phyloP scores from a whole-genome alignment of 2,329 filamentous ascomycete genomes.

The Cordyceps farinosa region DNA sequence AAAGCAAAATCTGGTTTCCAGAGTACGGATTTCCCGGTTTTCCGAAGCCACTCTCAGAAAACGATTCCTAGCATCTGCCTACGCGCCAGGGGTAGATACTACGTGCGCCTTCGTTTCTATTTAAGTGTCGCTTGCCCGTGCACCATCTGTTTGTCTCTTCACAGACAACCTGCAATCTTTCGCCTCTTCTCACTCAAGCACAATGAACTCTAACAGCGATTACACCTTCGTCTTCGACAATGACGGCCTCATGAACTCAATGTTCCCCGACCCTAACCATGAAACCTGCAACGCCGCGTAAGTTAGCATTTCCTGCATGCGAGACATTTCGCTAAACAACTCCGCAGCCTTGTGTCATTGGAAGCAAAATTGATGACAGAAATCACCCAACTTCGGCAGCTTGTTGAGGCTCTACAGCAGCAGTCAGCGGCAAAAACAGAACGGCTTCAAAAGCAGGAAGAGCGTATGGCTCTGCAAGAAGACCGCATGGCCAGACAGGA shows the following conservation, averaged over 20 bases:
- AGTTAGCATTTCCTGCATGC: background rate
- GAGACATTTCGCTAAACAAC: background rate
- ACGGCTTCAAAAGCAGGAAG: background rate
- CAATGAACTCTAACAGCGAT: background rate
- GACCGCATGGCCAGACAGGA: constrained; percentile 5
- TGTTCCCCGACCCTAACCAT: background rate
- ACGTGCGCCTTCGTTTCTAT: background rate
- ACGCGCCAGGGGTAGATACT: background rate
- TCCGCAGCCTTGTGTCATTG: background rate
- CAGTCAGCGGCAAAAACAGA: background rate
- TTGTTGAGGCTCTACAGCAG: background rate
- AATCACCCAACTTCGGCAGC: background rate
- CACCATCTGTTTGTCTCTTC: background rate
- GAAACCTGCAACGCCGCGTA: background rate
- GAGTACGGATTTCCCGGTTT: background rate
- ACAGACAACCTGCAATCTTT: background rate
- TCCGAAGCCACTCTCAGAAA: background rate
- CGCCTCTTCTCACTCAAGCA: too few species aligned
- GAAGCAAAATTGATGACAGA: background rate
- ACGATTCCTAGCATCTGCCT: background rate
- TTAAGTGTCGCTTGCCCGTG: background rate
- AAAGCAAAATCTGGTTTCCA: background rate
- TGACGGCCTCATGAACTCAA: background rate
- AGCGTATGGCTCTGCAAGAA: constrained; percentile 3
- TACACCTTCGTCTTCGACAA: background rate